Base-by-base conservation (phyloP, 768 basidiomycete species). In the Mycena sanguinolenta region DNA sequence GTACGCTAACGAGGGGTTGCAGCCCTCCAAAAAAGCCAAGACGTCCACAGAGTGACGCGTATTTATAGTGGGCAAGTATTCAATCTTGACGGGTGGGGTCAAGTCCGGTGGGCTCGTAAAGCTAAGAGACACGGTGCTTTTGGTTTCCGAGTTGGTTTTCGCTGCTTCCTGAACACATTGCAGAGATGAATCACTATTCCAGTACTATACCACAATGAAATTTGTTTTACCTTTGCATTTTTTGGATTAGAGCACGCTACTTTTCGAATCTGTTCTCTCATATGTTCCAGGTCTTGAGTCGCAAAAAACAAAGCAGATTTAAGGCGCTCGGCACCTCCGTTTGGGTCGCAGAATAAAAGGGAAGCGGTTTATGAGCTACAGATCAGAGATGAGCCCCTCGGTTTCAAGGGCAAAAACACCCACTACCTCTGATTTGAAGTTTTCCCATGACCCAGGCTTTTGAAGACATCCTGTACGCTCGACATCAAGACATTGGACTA, bases 11-110 rank as follows among this genome's bases (percentile, higher is more conserved):
- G 39, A 28, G 3, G 34, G 57, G 16, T 38, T 39, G 38, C 36
- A 49, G 25, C 59, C 59, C n/a, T 61, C 21, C 17, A 39, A 16
- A 16, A 58, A 58, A 13, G 27, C 53, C 28, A 58, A 27, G 57
- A 58, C n/a, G 32, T 54, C 53, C 28, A 19, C n/a, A 12, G 54
- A 21, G 19, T 57, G 54, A 19, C 32, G 19, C 12, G 34, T 23
- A 34, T 57, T 57, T 5, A 34, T 23, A 9, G 17, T 12, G 25
- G 12, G 14, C 32, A 21, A 21, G 13, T 2, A 53, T 28, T 53
- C n/a, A 1, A 17, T 4, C 4, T 30, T 30, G 27, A 19, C 28
- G 25, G 23, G 9, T 12, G 23, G 23, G 23, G 1, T 27, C 50
- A 28, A 27, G 50, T 25, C 50, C 16, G n/a, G 21, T 42, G 14